phyloP scores from a whole-genome alignment of 2,329 filamentous ascomycete species.

The Arthroderma sp. region DNA sequence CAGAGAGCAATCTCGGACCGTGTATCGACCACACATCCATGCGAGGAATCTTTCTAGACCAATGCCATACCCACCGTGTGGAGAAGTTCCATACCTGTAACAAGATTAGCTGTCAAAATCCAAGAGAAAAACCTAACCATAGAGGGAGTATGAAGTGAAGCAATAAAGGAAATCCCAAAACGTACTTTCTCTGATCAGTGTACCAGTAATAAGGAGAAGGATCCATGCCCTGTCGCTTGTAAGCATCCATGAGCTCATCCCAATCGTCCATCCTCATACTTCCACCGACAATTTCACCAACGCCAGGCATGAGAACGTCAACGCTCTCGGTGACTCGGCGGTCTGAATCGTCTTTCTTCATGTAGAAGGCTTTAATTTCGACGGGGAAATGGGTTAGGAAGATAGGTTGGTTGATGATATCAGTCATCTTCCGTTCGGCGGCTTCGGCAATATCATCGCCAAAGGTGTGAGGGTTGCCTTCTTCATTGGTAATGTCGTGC shows the following conservation, averaged over 20 bases:
- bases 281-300: conserved; percentile 92
- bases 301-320: conserved; percentile 77
- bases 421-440: conserved; percentile 92
- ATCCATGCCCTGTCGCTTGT: conserved; percentile 74
- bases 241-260: conserved; percentile 78
- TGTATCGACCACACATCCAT: conserved; percentile 54
- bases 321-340: conserved; percentile 81
- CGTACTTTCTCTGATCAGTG: conserved; percentile 87
- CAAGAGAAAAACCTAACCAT: conserved; percentile 3
- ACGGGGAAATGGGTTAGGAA: conserved; percentile 94
- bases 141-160: conserved; percentile 1
- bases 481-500: conserved; percentile 85
- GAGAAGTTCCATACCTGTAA: conserved; percentile 69
- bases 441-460: conserved; percentile 98
- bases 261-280: conserved; percentile 92
- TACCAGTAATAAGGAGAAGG: conserved; percentile 94
- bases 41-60: conserved; percentile 72
- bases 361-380: conserved; percentile 98
- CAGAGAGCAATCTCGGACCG: conserved; percentile 45
- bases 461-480: conserved; percentile 77
- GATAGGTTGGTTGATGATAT: conserved; percentile 88
- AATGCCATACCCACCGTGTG: conserved; percentile 85
- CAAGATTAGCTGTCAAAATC: conserved; percentile 6
- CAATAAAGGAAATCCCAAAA: conserved; percentile 16
- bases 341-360: conserved; percentile 76